These are phyloP conservation scores for Aspergillus saccharolyticus DNA, from an alignment of 495 filamentous ascomycete genomes.

Conservation along the genomic window DNA sequence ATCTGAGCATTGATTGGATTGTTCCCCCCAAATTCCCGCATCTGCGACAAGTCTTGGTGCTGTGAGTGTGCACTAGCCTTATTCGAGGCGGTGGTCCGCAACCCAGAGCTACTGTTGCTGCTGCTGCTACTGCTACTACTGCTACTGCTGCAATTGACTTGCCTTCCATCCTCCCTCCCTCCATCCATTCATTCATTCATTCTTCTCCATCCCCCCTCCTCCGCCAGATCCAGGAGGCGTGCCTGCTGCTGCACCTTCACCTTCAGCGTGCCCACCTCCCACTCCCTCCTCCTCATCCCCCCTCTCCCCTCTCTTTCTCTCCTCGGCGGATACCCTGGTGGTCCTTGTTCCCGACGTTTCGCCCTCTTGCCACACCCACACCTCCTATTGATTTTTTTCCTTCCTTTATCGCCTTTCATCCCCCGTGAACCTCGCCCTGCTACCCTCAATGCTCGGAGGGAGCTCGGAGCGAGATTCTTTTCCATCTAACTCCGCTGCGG, in stretches of 20 bases:
- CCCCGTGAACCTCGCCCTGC: constrained; percentile 17
- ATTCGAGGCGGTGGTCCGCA: constrained; percentile 26
- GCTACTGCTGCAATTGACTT: constrained; percentile 10
- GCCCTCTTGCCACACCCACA: constrained; percentile 1
- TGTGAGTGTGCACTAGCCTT: constrained; percentile 25
- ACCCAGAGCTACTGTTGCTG: constrained; percentile 22
- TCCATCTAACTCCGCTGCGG: constrained; percentile 27
- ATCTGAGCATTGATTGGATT: constrained; percentile 8
- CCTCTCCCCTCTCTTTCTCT: constrained; percentile 1
- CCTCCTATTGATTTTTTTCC: constrained; percentile 7
- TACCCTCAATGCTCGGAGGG: constrained; percentile 36
- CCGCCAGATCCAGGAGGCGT: constrained; percentile 37
- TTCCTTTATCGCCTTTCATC: constrained; percentile 5
- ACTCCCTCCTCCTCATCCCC: constrained; percentile 14
- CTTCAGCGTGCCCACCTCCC: neutral
- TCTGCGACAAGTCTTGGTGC: constrained; percentile 18
- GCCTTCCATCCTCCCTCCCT: constrained; percentile 15
- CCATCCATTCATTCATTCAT: constrained; percentile 13
- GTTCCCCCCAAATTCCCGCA: neutral
- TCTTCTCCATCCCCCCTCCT: constrained; percentile 10
- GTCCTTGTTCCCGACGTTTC: constrained; percentile 12
- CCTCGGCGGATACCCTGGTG: constrained; percentile 24
- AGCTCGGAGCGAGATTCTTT: constrained; percentile 34
- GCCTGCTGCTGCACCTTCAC: constrained; percentile 17
- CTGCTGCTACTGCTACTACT: too few relatives aligned